These are phyloP conservation scores for Diaporthe helianthi DNA, from an alignment of 2,329 filamentous ascomycete genomes.

Conservation along the genomic window DNA sequence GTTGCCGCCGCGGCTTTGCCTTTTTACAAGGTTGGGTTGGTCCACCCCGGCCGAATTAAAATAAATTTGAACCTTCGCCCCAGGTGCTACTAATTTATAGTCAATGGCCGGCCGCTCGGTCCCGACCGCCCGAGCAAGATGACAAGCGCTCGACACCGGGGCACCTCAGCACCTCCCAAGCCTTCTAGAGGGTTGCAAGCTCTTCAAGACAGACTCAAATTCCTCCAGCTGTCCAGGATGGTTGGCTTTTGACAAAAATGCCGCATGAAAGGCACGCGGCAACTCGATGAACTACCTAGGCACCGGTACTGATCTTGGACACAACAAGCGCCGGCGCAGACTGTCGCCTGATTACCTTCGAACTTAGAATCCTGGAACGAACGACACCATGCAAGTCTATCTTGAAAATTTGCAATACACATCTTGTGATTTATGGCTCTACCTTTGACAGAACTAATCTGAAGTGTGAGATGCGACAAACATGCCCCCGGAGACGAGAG, in stretches of 20 bases:
- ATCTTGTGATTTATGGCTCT: neutral
- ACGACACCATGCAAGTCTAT: neutral
- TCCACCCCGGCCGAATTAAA: neutral
- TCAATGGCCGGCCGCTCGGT: neutral
- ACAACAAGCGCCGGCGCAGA: neutral
- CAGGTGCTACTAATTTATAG: no score
- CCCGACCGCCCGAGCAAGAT: neutral
- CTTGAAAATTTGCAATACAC: neutral
- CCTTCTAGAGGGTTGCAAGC: neutral
- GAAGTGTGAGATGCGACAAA: neutral
- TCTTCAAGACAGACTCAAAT: neutral
- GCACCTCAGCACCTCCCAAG: neutral
- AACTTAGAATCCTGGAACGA: no score
- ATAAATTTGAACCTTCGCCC: no score
- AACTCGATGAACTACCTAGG: neutral
- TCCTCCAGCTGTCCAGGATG: neutral
- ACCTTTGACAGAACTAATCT: neutral
- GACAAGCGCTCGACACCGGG: neutral
- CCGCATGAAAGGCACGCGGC: neutral
- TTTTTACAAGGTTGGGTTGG: no score
- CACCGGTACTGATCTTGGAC: neutral
- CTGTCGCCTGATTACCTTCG: neutral
- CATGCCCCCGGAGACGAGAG: neutral
- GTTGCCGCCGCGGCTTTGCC: neutral
- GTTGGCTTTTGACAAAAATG: constrained; percentile 2